phyloP scores from a whole-genome alignment of 2,329 filamentous ascomycete genomes.

The Gnomoniopsis smithogilvyi region DNA sequence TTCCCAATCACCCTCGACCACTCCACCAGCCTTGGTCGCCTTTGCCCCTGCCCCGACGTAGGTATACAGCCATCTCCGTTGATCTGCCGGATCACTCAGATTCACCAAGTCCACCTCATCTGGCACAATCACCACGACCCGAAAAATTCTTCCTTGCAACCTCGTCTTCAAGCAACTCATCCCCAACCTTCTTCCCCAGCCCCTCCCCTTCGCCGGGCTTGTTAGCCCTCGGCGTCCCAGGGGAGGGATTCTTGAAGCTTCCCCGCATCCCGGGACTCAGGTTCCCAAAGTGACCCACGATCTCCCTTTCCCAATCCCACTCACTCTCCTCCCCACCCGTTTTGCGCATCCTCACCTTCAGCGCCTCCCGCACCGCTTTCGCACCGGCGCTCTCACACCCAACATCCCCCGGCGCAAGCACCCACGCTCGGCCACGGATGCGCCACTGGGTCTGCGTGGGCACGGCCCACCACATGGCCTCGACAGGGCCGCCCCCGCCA shows the following conservation, averaged over 20 bases:
- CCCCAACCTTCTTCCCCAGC: slow-evolving; percentile 63
- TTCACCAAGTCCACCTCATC: slow-evolving; percentile 74
- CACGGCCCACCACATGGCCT: slow-evolving; percentile 79
- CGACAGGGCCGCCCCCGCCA: slow-evolving; percentile 68
- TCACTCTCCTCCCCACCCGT: slow-evolving; percentile 33
- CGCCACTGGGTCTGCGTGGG: slow-evolving; percentile 78
- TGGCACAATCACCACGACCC: slow-evolving; percentile 78
- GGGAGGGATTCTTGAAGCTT: slow-evolving; percentile 68
- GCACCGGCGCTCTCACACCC: slow-evolving; percentile 47
- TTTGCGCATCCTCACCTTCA: slow-evolving; percentile 62
- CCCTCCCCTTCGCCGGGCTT: slow-evolving; percentile 40
- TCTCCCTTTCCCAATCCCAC: slow-evolving; percentile 78
- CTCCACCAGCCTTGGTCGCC: slow-evolving; percentile 26
- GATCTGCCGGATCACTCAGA: slow-evolving; percentile 62
- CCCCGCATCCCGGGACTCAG: slow-evolving; percentile 77
- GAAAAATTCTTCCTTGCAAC: slow-evolving; percentile 72
- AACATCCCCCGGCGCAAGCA: slow-evolving; percentile 63
- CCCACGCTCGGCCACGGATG: slow-evolving; percentile 70
- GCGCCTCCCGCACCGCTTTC: slow-evolving; percentile 54
- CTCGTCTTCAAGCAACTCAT: slow-evolving; percentile 58
- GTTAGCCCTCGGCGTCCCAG: slow-evolving; percentile 58
- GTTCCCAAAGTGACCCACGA: slow-evolving; percentile 90
- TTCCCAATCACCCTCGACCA: slow-evolving; percentile 57
- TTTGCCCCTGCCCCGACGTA: slow-evolving; percentile 42
- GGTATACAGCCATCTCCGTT: slow-evolving; percentile 65